Conservation (phyloP, 305 asterid genomes). For the Solanum hybrid region DNA sequence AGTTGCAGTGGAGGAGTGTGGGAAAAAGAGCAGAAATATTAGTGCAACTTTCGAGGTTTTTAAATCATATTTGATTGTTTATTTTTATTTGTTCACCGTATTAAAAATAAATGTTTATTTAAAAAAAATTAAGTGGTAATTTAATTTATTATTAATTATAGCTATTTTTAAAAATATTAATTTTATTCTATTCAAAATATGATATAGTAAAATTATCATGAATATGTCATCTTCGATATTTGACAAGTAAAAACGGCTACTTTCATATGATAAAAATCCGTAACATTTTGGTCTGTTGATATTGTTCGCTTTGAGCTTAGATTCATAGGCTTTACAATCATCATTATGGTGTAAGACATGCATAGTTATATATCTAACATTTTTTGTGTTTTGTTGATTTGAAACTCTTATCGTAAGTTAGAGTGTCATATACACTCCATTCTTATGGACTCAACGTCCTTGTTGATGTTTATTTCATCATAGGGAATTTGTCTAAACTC, state of each 20-base stretch:
- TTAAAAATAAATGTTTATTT: background rate
- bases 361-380: background rate
- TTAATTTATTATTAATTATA: background rate
- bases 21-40: background rate
- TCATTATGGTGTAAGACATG: accelerated
- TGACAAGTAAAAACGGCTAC: background rate
- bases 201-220: background rate
- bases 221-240: background rate
- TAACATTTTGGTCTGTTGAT: accelerated
- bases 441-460: background rate
- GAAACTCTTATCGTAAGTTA: background rate
- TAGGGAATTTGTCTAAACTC: background rate
- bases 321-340: background rate
- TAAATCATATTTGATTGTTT: background rate
- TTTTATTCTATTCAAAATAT: background rate
- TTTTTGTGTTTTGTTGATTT: too few species aligned
- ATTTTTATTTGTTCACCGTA: background rate
- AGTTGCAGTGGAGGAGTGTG: background rate
- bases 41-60: background rate
- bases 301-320: background rate
- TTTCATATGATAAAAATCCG: background rate
- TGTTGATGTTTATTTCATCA: background rate
- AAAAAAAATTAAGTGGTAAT: too few species aligned
- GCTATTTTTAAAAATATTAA: too few species aligned
- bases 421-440: background rate